phyloP scores from a whole-genome alignment of 257 asterid species.

The Lycium barbarum region DNA sequence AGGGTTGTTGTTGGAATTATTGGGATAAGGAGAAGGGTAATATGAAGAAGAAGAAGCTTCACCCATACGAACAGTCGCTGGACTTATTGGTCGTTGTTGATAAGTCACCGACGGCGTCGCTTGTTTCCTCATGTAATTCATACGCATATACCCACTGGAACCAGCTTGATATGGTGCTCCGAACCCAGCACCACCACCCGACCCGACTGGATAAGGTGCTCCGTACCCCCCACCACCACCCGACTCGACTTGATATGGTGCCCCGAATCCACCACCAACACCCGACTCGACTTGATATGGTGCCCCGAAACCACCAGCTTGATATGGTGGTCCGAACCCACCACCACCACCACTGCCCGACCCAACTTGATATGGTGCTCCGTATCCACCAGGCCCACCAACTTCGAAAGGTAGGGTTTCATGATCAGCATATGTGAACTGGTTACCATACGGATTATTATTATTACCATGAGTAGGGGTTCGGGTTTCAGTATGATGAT shows the following conservation, averaged over 20 bases:
- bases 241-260: background rate
- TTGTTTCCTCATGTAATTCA: slow-evolving; percentile 77
- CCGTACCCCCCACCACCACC: slow-evolving; percentile 29
- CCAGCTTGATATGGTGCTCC: background rate
- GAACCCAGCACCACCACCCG: background rate
- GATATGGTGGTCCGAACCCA: background rate
- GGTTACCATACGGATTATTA: slow-evolving; percentile 36
- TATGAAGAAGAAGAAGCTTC: slow-evolving; percentile 64
- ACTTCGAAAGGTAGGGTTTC: background rate
- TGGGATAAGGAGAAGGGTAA: slow-evolving; percentile 44
- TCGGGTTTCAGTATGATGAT: slow-evolving; percentile 37
- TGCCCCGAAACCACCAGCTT: background rate
- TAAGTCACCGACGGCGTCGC: slow-evolving; percentile 70
- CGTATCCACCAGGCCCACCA: slow-evolving; percentile 32
- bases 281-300: background rate
- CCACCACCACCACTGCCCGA: slow-evolving; percentile 25
- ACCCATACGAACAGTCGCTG: slow-evolving; percentile 72
- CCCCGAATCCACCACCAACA: slow-evolving; percentile 44
- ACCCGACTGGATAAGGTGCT: background rate
- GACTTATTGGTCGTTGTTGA: slow-evolving; percentile 74
- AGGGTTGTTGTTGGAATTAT: background rate
- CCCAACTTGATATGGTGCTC: background rate
- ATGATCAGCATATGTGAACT: slow-evolving; percentile 31
- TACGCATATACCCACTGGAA: slow-evolving; percentile 48
- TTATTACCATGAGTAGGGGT: background rate